Evolutionary conservation across 345 rosid species (phyloP), one percentile per base, ranked within the genome.

Genomic region (Rhizophora apiculata): DNA sequence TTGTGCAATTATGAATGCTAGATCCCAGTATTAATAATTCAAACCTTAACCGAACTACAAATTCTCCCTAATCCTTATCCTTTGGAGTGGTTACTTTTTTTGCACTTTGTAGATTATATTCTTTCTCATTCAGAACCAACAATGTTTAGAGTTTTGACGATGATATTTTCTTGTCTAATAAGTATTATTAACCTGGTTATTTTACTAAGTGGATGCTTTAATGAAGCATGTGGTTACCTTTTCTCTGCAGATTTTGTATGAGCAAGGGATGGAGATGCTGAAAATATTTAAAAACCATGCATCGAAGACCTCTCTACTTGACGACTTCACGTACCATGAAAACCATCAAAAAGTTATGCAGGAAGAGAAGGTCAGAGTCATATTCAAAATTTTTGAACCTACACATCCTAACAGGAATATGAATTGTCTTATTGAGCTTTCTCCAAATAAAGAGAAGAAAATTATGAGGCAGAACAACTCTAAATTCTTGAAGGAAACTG

Each of bases 241-340:
- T 59, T 26, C 56, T 34, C 37, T 85, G 75, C 89, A 95, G 99
- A 77, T 92, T 80, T 76, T 88, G 85, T 69, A 73, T 63, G 79
- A 80, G 75, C 89, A 95, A 80, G 99, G 99, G 21, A 69, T 85
- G 70, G 93, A 90, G 84, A 85, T 92, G 87, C 81, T 95, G 64
- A 87, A 85, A 64, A 72, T 90, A 78, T 88, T 92, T 77, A 89
- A 88, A 88, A 75, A 61, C 67, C 85, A 88, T 34, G 43, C 69
- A 21, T 70, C 74, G 75, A 85, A 83, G 82, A 87, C 96, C 7
- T 89, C 95, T 32, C 43, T 94, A 63, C 83, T 94, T 22, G 96
- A 95, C 69, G 99, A 92, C 79, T 95, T 95, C 51, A 63, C 72
- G 81, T 95, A 80, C 60, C 92, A 95, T 36, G 99, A 95, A 77